Base-by-base conservation (phyloP, 2,329 filamentous ascomycete genomes). In the Pyrenochaeta sp. region DNA sequence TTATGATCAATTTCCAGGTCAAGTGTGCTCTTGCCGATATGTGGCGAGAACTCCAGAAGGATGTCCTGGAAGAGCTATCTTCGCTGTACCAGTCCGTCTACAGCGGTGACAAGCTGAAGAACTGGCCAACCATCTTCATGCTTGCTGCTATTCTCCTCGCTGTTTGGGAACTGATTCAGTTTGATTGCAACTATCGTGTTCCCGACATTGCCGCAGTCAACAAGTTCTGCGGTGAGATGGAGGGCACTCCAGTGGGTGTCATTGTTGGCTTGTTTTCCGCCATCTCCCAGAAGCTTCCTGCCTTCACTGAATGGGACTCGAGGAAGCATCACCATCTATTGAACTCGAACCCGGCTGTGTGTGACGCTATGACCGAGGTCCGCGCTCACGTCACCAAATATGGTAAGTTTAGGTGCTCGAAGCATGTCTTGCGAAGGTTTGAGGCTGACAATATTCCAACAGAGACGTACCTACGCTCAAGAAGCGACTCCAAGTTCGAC, bases 1-100 rank as follows among this genome's bases (percentile, higher is more conserved):
- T 96, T 68, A 96, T 97, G 92, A 95, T 97, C 83, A 97, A 96
- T 80, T 96, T 96, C 83, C 90, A 96, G 77, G 91, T 97, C 79
- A 97, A 97, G 82, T 94, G 89, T 65, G 92, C 92, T 41, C 86
- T 97, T 76, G 93, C 92, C 56, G 91, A 95, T 65, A 95, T 96
- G 90, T 97, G 93, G 93, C 91, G 93, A 55, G 92, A 96, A 73
- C 80, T 97, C 44, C 92, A 96, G 72, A 96, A 95, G 77, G 93
- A 96, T 61, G 91, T 96, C 24, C 81, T 97, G 2, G 92, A 96
- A 76, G 93, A 97, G 77, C 82, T 97, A 1, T 96, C 93, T 1
- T 77, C 84, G 6, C 81, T 97, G 10, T 97, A 96, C 81, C 95
- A 90, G n/a, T 96, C 91, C 54, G 93, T 97, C 30, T 97, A 97